A percentile compares a stretch with the other conserved stretches of the same genome.
These are phyloP conservation scores for Porogramme epimiltina DNA, from an alignment of 1,284 basidiomycete species.

Conservation along the genomic window DNA sequence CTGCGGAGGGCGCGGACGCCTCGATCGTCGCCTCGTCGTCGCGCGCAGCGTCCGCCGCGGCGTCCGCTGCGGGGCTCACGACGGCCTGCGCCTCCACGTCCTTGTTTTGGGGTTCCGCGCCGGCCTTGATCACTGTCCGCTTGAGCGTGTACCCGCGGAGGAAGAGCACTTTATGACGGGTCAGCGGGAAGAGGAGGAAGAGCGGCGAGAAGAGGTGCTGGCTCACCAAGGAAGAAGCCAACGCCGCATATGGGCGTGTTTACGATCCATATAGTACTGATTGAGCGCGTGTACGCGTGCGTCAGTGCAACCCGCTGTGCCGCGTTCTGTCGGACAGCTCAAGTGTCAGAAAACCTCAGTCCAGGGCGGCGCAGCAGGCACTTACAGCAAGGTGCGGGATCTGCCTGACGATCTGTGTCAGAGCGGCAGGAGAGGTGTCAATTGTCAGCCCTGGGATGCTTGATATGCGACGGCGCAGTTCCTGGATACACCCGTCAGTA, in stretches of 20 bases:
- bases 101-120: slow-evolving; percentile 26
- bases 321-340: slow-evolving; percentile 43
- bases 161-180: slow-evolving; percentile 43
- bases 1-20: no score
- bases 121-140: slow-evolving; percentile 51
- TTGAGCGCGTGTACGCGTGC: slow-evolving; percentile 69
- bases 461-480: slow-evolving; percentile 50
- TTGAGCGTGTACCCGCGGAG: slow-evolving; percentile 65
- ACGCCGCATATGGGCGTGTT: slow-evolving; percentile 61
- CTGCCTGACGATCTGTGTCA: slow-evolving; percentile 57
- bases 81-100: slow-evolving; percentile 21
- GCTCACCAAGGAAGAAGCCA: slow-evolving; percentile 58
- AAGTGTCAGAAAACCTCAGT: slow-evolving; percentile 27
- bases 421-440: slow-evolving; percentile 51
- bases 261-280: slow-evolving; percentile 75
- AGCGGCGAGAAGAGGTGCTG: slow-evolving; percentile 40
- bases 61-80: no score
- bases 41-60: no score
- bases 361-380: no score
- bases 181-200: background rate
- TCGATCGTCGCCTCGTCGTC: no score
- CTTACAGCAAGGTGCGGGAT: slow-evolving; percentile 59
- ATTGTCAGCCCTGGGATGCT: slow-evolving; percentile 49
- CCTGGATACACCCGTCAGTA: slow-evolving; percentile 32
- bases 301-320: slow-evolving; percentile 52